Evolutionary conservation across 2,329 filamentous ascomycete species (phyloP).

Genomic region (Colletotrichum liaoningense): DNA sequence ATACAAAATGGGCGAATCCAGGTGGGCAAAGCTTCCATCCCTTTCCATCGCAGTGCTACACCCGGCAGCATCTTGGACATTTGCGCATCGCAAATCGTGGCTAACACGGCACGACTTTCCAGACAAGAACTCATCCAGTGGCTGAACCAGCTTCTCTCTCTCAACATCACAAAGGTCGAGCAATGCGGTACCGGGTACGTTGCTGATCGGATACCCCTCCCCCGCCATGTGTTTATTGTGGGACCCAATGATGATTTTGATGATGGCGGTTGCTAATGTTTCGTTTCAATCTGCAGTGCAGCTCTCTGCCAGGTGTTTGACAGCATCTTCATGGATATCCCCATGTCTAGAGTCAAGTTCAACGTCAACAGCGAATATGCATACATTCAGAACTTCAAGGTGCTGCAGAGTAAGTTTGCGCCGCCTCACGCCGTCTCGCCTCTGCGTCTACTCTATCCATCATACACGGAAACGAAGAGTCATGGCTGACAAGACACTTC

Average conservation of each 20-base stretch:
- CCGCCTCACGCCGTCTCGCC: background rate
- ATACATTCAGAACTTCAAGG: conserved; percentile 98
- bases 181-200: conserved; percentile 97
- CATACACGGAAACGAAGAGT: background rate
- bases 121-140: conserved; percentile 97
- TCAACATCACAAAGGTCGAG: conserved; percentile 98
- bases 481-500: conserved; percentile 6
- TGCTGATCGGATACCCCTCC: conserved; percentile 48
- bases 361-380: conserved; percentile 97
- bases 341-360: conserved; percentile 97
- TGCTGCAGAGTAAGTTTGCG: conserved; percentile 84
- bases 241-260: conserved; percentile 28
- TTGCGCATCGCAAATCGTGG: conserved; percentile 10
- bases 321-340: conserved; percentile 95
- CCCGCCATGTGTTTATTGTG: conserved; percentile 38
- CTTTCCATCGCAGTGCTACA: background rate
- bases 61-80: background rate
- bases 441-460: background rate
- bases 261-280: conserved; percentile 38
- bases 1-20: conserved; percentile 72
- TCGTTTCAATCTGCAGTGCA: conserved; percentile 68
- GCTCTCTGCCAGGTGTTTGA: conserved; percentile 98
- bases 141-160: conserved; percentile 97
- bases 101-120: conserved; percentile 40
- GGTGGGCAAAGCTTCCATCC: conserved; percentile 50